These are phyloP conservation scores for Lentinula sp. DNA, from an alignment of 768 basidiomycete genomes.

Conservation along the genomic window DNA sequence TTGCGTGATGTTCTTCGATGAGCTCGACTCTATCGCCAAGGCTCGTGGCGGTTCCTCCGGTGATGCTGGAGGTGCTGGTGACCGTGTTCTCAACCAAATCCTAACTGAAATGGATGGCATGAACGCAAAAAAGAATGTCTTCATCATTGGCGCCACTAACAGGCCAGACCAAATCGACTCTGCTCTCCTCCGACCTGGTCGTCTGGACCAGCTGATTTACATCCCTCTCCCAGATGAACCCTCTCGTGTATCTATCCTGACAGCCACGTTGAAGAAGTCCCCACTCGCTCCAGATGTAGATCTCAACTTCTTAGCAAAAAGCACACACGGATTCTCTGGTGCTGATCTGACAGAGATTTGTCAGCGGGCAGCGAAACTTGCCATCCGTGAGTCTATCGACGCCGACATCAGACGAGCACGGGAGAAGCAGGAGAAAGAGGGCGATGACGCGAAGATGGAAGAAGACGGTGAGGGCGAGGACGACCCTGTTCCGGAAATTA, in stretches of 20 bases:
- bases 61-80: constrained; percentile 94
- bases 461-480: constrained; percentile 70
- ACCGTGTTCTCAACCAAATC: constrained; percentile 96
- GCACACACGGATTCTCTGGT: constrained; percentile 97
- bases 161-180: constrained; percentile 94
- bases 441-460: constrained; percentile 64
- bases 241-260: constrained; percentile 87
- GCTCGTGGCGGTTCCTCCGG: constrained; percentile 82
- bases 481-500: constrained; percentile 88
- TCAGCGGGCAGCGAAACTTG: constrained; percentile 94
- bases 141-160: constrained; percentile 96
- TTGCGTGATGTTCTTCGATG: constrained; percentile 99
- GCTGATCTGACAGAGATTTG: constrained; percentile 99
- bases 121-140: constrained; percentile 99
- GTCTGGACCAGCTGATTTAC: constrained; percentile 98
- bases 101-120: constrained; percentile 99
- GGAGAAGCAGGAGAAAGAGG: constrained; percentile 76
- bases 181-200: constrained; percentile 91
- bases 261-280: constrained; percentile 86
- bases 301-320: constrained; percentile 81
- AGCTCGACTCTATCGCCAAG: constrained; percentile 98
- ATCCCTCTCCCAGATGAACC: constrained; percentile 96
- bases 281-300: constrained; percentile 82
- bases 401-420: constrained; percentile 76
- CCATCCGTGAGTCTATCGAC: constrained; percentile 93